A percentile compares a stretch with the other conserved stretches of the same genome.
Conservation (phyloP, 768 basidiomycete species). For the Boletus vinaceobasis region DNA sequence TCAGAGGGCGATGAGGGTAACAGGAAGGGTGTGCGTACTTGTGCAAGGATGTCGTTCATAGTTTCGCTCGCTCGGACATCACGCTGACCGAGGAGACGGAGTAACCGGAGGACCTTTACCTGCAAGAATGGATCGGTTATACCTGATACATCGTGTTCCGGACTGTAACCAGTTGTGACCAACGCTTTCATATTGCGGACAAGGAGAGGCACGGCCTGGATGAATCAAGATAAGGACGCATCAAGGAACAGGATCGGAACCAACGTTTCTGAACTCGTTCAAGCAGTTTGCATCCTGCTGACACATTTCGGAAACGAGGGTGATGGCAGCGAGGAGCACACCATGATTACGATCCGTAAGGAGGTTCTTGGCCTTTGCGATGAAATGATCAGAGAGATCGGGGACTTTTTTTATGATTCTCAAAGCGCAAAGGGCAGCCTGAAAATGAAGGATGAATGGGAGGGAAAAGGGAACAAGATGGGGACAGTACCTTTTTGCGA, state of each 20-base stretch:
- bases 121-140: slow-evolving; percentile 97
- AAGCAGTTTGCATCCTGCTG: slow-evolving; percentile 67
- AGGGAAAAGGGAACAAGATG: neutral
- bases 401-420: slow-evolving; percentile 95
- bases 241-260: slow-evolving; percentile 22
- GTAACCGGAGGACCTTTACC: slow-evolving; percentile 85
- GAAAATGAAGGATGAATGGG: neutral
- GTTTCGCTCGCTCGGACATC: slow-evolving; percentile 86
- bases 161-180: slow-evolving; percentile 94
- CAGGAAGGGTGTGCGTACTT: slow-evolving; percentile 44
- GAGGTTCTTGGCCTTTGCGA: slow-evolving; percentile 81
- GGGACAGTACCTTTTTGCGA: slow-evolving; percentile 79
- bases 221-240: slow-evolving; percentile 5
- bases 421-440: slow-evolving; percentile 95
- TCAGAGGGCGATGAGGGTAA: neutral
- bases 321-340: slow-evolving; percentile 90
- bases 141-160: slow-evolving; percentile 98
- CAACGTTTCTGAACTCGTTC: slow-evolving; percentile 87
- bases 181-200: slow-evolving; percentile 94
- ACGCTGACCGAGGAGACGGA: slow-evolving; percentile 83
- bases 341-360: slow-evolving; percentile 97
- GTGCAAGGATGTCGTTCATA: slow-evolving; percentile 98
- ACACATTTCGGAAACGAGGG: slow-evolving; percentile 94
- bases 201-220: slow-evolving; percentile 84
- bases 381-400: slow-evolving; percentile 91